Conservation (phyloP, 192 early-diverging fungal species). For the Umbelopsis ramanniana region DNA sequence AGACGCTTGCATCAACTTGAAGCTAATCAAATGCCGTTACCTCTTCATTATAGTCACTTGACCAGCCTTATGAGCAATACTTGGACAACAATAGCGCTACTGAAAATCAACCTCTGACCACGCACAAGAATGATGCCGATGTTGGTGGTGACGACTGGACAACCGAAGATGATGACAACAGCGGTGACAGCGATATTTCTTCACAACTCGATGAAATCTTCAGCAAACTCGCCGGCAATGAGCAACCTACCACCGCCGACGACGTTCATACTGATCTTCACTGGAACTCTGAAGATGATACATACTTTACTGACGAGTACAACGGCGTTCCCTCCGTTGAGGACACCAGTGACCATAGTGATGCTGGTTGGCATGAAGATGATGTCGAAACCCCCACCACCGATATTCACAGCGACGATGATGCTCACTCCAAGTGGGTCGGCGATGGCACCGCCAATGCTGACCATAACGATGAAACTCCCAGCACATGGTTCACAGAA, state of each 20-base stretch:
- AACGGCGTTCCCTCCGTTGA: background rate
- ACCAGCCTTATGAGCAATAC: slow-evolving; percentile 11
- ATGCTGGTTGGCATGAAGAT: background rate
- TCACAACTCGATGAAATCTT: background rate
- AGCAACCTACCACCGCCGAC: background rate
- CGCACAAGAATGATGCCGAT: slow-evolving; percentile 5
- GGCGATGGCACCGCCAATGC: background rate
- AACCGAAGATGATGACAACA: background rate
- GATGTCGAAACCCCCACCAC: background rate
- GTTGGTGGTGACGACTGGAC: background rate
- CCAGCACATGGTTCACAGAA: background rate
- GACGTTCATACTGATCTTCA: background rate
- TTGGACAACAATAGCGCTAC: slow-evolving; percentile 10
- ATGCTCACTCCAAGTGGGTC: background rate
- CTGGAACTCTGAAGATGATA: slow-evolving; percentile 10
- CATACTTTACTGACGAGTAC: slow-evolving; percentile 1
- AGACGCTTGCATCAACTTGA: background rate
- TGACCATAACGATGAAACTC: background rate
- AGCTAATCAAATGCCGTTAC: too few species aligned
- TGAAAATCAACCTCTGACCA: background rate
- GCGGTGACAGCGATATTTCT: background rate
- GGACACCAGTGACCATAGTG: background rate
- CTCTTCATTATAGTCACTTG: background rate
- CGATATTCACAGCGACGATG: too few species aligned
- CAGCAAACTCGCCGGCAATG: background rate